Conservation (phyloP, 1,139 yeast genomes). For the Dujonia santamariae region DNA sequence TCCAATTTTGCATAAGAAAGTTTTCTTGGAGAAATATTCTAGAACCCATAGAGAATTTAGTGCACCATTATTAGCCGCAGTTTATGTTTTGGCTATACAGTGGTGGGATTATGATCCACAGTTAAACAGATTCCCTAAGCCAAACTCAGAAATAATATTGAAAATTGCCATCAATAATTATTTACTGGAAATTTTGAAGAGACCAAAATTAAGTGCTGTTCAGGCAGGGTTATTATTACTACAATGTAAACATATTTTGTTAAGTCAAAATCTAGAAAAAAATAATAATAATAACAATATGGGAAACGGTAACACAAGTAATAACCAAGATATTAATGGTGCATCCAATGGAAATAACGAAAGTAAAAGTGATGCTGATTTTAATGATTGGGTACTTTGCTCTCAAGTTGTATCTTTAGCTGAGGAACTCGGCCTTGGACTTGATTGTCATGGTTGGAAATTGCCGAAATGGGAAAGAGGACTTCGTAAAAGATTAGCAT, state of each 20-base stretch:
- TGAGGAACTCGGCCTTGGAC: conserved; percentile 82
- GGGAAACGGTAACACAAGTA: neutral
- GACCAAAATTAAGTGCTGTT: conserved; percentile 77
- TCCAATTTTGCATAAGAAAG: conserved; percentile 74
- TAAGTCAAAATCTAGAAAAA: conserved; percentile 12
- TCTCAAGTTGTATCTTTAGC: conserved; percentile 84
- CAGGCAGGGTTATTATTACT: conserved; percentile 71
- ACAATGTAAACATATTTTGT: conserved; percentile 55
- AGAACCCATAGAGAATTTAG: conserved; percentile 76
- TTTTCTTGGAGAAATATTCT: conserved; percentile 71
- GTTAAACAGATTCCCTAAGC: conserved; percentile 61
- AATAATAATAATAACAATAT: conserved; percentile 6
- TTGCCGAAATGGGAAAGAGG: conserved; percentile 93
- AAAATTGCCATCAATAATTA: conserved; percentile 56
- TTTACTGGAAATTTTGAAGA: conserved; percentile 62
- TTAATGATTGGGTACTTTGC: conserved; percentile 79
- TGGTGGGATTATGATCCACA: conserved; percentile 86
- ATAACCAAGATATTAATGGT: neutral
- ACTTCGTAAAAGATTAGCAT: conserved; percentile 75
- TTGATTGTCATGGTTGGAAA: conserved; percentile 85
- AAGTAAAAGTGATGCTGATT: conserved; percentile 39
- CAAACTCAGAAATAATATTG: conserved; percentile 50
- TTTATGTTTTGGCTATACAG: conserved; percentile 69
- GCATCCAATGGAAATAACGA: neutral
- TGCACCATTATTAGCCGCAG: conserved; percentile 75